Conservation (phyloP, 495 filamentous ascomycete genomes). For the Penicillium cinerascens region DNA sequence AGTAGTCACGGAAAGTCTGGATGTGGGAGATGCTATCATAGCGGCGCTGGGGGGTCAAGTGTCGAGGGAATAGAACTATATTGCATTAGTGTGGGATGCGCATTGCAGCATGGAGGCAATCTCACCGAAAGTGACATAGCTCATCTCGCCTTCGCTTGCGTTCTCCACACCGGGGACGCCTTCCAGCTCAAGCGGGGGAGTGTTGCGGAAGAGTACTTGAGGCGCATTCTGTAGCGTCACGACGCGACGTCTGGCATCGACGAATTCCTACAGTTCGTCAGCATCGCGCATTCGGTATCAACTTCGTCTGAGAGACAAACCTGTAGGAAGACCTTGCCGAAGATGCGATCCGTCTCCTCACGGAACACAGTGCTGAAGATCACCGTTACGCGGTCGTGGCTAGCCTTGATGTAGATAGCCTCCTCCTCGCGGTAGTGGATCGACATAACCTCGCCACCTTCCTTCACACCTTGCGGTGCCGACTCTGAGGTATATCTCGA, state of each 20-base stretch:
- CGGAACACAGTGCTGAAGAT: slow-evolving; percentile 98
- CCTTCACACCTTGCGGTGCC: slow-evolving; percentile 80
- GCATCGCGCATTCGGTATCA: background rate
- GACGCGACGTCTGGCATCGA: slow-evolving; percentile 82
- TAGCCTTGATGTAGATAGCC: slow-evolving; percentile 98
- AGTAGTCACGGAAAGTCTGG: slow-evolving; percentile 99
- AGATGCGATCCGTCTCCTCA: slow-evolving; percentile 95
- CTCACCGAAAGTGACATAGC: slow-evolving; percentile 96
- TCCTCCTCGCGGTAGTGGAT: slow-evolving; percentile 98
- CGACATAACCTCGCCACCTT: slow-evolving; percentile 90
- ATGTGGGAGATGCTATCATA: slow-evolving; percentile 97
- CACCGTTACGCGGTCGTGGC: slow-evolving; percentile 92
- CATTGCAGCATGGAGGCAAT: background rate
- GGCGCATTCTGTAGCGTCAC: slow-evolving; percentile 92
- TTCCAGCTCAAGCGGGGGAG: slow-evolving; percentile 88
- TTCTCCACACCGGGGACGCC: slow-evolving; percentile 77
- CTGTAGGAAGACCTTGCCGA: slow-evolving; percentile 91
- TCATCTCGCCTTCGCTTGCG: slow-evolving; percentile 71
- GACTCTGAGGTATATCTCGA: slow-evolving; percentile 87
- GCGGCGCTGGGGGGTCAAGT: slow-evolving; percentile 83
- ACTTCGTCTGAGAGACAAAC: slow-evolving; percentile 15
- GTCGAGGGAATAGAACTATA: slow-evolving; percentile 90
- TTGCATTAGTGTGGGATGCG: slow-evolving; percentile 5
- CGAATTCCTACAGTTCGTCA: slow-evolving; percentile 68
- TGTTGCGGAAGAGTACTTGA: slow-evolving; percentile 95